Evolutionary conservation across 2,329 filamentous ascomycete species (phyloP), one percentile per base, ranked within the genome.

Genomic region (Karstenula rhodostoma): DNA sequence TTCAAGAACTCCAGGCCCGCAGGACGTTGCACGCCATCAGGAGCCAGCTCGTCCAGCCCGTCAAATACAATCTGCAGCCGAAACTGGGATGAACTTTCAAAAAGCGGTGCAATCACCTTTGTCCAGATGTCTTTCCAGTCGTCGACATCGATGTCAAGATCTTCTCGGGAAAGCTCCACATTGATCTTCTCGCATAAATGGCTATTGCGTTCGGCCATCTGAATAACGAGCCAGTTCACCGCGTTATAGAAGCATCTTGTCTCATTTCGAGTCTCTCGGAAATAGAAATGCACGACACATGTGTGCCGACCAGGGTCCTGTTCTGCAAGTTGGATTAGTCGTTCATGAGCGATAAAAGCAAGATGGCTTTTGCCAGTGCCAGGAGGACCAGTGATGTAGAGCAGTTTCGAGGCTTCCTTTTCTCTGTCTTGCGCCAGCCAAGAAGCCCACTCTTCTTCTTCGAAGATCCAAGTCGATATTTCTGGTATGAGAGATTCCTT

Each of bases 381-480:
- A 4, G 51, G 51, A 10, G 51, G 40, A 22, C 51, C 51, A 15
- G 37, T 27, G 27, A 54, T 46, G 40, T 33, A 54, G 25, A 54
- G 27, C 37, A 54, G 17, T 33, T 44, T 54, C n/a, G 51, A 54
- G 17, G 17, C 33, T 42, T 53, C 22, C 37, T 25, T 32, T 32
- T 35, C 23, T 19, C 29, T 33, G 23, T 23, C 19, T n/a, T 54
- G 37, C n/a, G 27, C 40, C 6, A 54, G 37, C 51, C 51, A 54
- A 33, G 22, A 15, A 22, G 37, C 17, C 51, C 51, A 54, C n/a
- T 32, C 51, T 19, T 40, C 37, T 13, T 54, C 51, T 19, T 44
- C 51, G 10, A 54, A 54, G 25, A 54, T 33, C 51, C 51, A 54
- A 19, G 23, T 54, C 25, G 51, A 54, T 40, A 54, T 54, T 15